Evolutionary conservation across 805 yeast genomes (phyloP), one percentile per base, ranked within the genome.

Genomic region (Cyberlindnera xishuangbannaensis): DNA sequence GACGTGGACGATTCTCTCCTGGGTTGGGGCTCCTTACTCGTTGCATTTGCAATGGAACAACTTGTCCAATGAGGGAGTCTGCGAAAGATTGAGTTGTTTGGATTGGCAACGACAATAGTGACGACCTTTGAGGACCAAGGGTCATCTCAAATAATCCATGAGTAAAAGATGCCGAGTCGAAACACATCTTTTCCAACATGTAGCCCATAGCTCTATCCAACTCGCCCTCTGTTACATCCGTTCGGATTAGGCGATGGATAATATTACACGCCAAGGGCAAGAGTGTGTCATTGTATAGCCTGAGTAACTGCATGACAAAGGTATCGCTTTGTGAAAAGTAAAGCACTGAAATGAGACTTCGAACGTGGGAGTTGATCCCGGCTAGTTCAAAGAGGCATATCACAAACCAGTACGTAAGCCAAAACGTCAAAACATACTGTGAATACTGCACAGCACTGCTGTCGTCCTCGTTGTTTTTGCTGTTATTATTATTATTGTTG

Each of bases 351-450:
- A 50, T 33, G 6, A 39, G 16, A 14, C 29, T 18, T 17, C 39
- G 37, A 5, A 43, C 31, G 22, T 46, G 52, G 25, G 25, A n/a
- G 23, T 46, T 46, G 23, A 46, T 34, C 12, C 39, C 40, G 4
- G 41, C 27, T 5, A 38, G 17, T 5, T 31, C 29, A 10, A 38
- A 36, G 4, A 49, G 15, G 15, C 37, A 36, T 4, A 41, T 21
- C 2, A 40, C 15, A 4, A 41, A 32, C 54, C 54, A 50, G 30
- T 50, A 48, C 2, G 35, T 17, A 7, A 40, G 14, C 54, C 54
- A 50, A 30, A 43, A 50, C 6, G 32, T 25, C n/a, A 44, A 28
- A 7, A 41, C 17, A 11, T 17, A 18, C 9, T 26, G 37, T 10
- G 37, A 21, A 8, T 9, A 20, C 15, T 6, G 18, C 11, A 5